Base-by-base conservation (phyloP, 2,329 filamentous ascomycete species). In the Stemphylium beticola region DNA sequence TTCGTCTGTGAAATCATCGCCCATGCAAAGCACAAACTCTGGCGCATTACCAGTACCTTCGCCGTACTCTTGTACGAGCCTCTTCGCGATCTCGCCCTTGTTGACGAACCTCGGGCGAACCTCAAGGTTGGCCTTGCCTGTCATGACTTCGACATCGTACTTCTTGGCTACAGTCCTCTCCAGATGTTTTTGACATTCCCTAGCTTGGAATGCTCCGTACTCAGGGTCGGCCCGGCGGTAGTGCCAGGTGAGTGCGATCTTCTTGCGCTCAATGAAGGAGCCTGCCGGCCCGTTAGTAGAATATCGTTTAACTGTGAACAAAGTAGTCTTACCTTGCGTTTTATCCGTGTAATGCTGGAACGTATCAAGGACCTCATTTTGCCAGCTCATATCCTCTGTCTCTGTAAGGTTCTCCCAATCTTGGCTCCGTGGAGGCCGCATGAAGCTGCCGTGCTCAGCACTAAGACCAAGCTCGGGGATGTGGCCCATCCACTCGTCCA, bases 1-100 rank as follows among this genome's bases (percentile, higher is more conserved):
- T 83, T 99, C 95, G 72, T 99, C 95, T 5, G 95, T 99, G 66
- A 95, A 96, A 71, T 99, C 95, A 75, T 99, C 95, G 37, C 95
- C 95, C 57, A 93, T 79, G 76, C 95, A 99, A 46, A 98, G 82
- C 10, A 96, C 87, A 70, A 98, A 97, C 64, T 93, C 92, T 0
- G 93, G 85, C 48, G 84, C 83, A 45, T 86, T 80, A 4, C 81
- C 81, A 1, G 76, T 74, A 1, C 77, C 79, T 6, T 80, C 77
- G 3, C 80, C 87, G 75, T 96, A 96, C 42, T 87, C 87, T 18
- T 85, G 79, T 33, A 98, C 87, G 15, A 99, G 83, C 5, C 88
- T 87, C 78, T 92, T 93, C 14, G 88, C 91, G 61, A 98, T 98
- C 76, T 96, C 92, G 26, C 95, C 95, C 81, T 99, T 99, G 83